A percentile compares a stretch with the other conserved stretches of the same genome.
Conservation (phyloP, 225 moss, liverwort and hornwort species). For the Antitrichia curtipendula region DNA sequence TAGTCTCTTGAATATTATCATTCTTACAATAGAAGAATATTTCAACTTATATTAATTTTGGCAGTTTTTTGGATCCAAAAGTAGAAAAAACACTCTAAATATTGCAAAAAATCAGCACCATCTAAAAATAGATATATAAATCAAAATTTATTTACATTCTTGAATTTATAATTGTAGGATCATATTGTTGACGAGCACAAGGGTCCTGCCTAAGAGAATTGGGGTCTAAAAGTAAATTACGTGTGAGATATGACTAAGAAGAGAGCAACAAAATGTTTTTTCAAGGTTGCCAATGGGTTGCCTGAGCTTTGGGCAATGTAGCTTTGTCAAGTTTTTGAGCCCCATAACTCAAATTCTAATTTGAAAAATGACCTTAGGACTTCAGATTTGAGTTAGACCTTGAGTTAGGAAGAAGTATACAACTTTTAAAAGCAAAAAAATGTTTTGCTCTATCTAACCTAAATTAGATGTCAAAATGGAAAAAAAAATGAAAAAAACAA, state of each 20-base stretch:
- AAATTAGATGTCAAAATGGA: background rate
- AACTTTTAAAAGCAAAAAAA: no score
- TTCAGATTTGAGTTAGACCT: fast-evolving
- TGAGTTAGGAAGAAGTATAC: fast-evolving
- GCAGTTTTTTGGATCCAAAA: fast-evolving
- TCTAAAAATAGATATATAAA: fast-evolving
- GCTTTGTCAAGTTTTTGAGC: background rate
- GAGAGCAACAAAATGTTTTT: background rate
- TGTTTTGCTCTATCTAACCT: fast-evolving
- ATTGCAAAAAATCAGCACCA: fast-evolving
- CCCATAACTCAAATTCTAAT: no score
- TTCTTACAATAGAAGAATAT: background rate
- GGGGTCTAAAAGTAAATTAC: no score
- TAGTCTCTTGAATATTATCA: background rate
- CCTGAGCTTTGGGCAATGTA: fast-evolving
- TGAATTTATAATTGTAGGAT: background rate
- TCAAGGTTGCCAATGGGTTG: no score
- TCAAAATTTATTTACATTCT: background rate
- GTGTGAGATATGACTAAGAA: fast-evolving
- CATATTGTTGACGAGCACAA: background rate
- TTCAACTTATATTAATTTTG: fast-evolving
- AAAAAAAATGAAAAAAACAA: no score
- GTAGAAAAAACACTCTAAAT: no score
- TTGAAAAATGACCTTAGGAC: background rate
- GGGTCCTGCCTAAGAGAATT: no score